Conservation (phyloP, 352 stramenopile genomes). For the Globisporangium paroecandrum region DNA sequence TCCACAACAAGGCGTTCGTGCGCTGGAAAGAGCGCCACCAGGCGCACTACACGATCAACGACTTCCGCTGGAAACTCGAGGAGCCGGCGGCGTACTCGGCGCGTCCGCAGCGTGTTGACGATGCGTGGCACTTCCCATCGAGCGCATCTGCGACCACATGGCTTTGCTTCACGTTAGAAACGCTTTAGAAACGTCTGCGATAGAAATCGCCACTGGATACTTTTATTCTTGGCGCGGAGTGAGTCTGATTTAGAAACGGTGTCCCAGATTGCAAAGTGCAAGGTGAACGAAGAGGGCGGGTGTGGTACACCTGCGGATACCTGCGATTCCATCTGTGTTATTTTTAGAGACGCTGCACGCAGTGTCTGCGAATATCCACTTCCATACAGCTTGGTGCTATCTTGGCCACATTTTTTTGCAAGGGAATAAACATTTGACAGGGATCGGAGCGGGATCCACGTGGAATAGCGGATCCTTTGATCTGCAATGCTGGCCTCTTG, state of each 20-base stretch:
- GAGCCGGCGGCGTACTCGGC: slow-evolving; percentile 64
- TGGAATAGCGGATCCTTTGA: neutral
- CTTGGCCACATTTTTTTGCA: neutral
- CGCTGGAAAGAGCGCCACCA: slow-evolving; percentile 97
- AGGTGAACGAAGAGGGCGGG: neutral
- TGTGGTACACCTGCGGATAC: neutral
- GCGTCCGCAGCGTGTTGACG: slow-evolving; percentile 50
- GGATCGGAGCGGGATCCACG: neutral
- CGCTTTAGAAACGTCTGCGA: slow-evolving; percentile 5
- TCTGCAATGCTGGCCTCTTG: neutral
- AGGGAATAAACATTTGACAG: neutral
- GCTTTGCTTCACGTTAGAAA: slow-evolving; percentile 43
- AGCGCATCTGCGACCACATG: slow-evolving; percentile 25
- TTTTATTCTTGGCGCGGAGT: neutral
- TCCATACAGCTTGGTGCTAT: neutral
- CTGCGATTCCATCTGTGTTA: slow-evolving; percentile 1
- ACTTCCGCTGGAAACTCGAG: slow-evolving; percentile 34
- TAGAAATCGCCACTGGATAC: slow-evolving; percentile 2
- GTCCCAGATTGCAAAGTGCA: neutral
- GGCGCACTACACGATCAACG: slow-evolving; percentile 86
- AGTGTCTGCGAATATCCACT: neutral
- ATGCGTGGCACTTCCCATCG: slow-evolving; percentile 72
- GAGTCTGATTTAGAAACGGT: slow-evolving; percentile 4
- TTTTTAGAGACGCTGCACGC: neutral
- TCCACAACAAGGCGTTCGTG: slow-evolving; percentile 92